Base-by-base conservation (phyloP, 1,284 basidiomycete genomes). In the Jaminaea rosea region DNA sequence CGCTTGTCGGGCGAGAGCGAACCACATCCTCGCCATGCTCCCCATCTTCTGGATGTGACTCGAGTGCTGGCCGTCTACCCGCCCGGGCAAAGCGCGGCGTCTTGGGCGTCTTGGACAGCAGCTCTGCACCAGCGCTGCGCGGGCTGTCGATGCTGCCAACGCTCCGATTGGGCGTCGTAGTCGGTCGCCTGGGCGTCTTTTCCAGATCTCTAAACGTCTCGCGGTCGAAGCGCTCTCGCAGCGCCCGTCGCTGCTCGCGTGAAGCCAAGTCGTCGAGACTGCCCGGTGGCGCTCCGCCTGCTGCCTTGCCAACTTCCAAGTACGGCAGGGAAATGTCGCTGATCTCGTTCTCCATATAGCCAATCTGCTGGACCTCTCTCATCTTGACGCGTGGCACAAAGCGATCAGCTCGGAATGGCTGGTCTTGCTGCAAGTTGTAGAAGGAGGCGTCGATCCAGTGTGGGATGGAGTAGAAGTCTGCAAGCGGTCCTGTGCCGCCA, bases 371-470 rank as follows among this genome's bases (percentile, higher is more conserved):
- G 15, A 73, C 54, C 32, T 67, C 72, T 56, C 72, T 62, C 72
- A 73, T 73, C 50, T 71, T 71, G 58, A 69, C 72, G 26, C 72
- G 59, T 10, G 72, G 69, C 19, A 73, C 69, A 42, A 73, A 73
- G 10, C 69, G 66, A 41, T 69, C 63, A 4, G 59, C 60, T 4
- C 72, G 62, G 55, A 68, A 68, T 7, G 66, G 69, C 52, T 65
- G 65, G 51, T 72, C 70, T 50, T 69, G 70, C 52, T 73, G 70
- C 27, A 71, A 45, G 39, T 71, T 71, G 59, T 72, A 73, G 52
- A 73, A 73, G 50, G 62, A 65, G 57, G 67, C 69, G 51, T 73
- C 71, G 55, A 73, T 62, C 72, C 72, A 73, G 53, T 68, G 69
- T 1, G 72, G 72, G 62, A 72, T 64, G 2, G 58, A 59, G 47